Base-by-base conservation (phyloP, 2,329 filamentous ascomycete species). In the Claviceps purpurea region DNA sequence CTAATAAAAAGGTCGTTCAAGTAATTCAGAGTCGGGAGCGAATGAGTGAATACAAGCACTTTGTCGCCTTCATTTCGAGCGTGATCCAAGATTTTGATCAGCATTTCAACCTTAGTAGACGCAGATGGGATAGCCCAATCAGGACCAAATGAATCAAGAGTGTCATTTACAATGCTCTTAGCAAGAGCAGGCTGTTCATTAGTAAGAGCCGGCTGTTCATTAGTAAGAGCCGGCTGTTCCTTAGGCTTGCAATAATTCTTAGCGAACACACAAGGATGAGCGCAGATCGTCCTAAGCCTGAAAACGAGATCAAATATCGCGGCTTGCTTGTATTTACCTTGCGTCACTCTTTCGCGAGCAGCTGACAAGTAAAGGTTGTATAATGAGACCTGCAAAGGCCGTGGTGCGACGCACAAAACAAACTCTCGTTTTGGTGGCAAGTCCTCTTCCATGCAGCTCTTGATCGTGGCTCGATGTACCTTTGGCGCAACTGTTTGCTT, bases 341-440 rank as follows among this genome's bases (percentile, higher is more conserved):
- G 39, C 16, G 48, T 24, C 5, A 30, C 52, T 40, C 46, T 52
- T 6, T 44, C 47, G 3, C 37, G 22, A 40, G 60, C 14, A n/a
- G 56, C 57, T 39, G 59, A 50, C 18, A 78, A 61, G 56, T 73
- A 79, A 5, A 62, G 55, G 38, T 68, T 57, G 64, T 95, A 95
- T 0, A 82, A 73, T 2, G 70, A 60, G 44, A 65, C 68, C 65
- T 96, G 90, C 1, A 85, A 47, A 0, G 69, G 59, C 0, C 85
- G 87, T 11, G 93, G 70, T 6, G 84, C 79, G 5, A 95, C 72
- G 3, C 76, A 85, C 50, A 96, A 76, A 34, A 94, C 78, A 61
- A 91, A 95, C 62, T 96, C 90, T 7, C 76, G 78, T 64, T 95
- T 96, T 0, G 73, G 70, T 2, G 86, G 87, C 44, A 95, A 70